phyloP scores from a whole-genome alignment of 75 land plant genomes.

The Pinus taeda region DNA sequence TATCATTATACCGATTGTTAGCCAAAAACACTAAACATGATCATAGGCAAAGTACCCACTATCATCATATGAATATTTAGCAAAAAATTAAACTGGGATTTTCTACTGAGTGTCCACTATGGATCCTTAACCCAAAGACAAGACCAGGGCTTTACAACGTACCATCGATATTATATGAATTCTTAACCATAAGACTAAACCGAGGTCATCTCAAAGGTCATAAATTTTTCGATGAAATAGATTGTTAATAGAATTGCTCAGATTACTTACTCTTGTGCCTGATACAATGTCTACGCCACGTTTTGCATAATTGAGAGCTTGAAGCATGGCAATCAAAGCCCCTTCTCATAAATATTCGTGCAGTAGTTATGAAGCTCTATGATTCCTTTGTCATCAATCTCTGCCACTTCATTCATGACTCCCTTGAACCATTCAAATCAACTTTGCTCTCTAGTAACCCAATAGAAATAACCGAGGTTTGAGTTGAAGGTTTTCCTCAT shows the following conservation, averaged over 20 bases:
- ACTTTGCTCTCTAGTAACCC: constrained; percentile 93
- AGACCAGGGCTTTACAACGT: too few species aligned
- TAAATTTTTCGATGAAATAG: too few species aligned
- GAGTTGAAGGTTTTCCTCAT: constrained; percentile 14
- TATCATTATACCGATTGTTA: too few species aligned
- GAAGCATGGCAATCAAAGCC: constrained; percentile 51
- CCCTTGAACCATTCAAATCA: constrained; percentile 85
- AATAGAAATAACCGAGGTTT: constrained; percentile 48
- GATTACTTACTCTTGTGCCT: constrained; percentile 42
- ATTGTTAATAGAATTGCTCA: not conserved
- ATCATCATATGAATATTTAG: too few species aligned
- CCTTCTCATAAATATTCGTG: constrained; percentile 52
- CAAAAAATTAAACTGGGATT: too few species aligned
- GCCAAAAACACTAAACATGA: too few species aligned
- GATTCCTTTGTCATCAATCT: constrained; percentile 40
- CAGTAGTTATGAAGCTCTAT: constrained; percentile 48
- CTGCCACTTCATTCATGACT: constrained; percentile 88
- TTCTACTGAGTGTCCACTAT: too few species aligned
- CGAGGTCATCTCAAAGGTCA: not conserved
- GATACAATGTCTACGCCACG: constrained; percentile 45
- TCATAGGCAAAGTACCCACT: too few species aligned
- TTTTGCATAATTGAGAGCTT: constrained; percentile 33
- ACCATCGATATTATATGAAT: not conserved
- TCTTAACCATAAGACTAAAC: not conserved
- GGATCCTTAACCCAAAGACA: too few species aligned